Base-by-base conservation (phyloP, 2,329 filamentous ascomycete species). In the Colletotrichum sp. region DNA sequence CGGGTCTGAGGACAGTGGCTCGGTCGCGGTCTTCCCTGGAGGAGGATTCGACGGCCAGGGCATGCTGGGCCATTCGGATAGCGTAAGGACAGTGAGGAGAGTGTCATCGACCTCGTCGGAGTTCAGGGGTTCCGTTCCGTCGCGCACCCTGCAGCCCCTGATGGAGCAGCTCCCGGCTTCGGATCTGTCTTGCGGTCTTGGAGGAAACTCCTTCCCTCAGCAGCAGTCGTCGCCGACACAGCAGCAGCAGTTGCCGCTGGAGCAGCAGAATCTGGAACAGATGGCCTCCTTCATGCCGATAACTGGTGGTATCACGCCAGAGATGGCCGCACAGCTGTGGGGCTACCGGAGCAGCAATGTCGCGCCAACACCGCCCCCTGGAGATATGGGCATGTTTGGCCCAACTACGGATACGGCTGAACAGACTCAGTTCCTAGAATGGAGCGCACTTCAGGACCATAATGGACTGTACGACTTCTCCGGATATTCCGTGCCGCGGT, bases 1-100 rank as follows among this genome's bases (percentile, higher is more conserved):
- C 48, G 83, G 80, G 0, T 85, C 84, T 0, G 84, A 85, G 12
- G 76, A 75, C 9, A 85, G 84, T 61, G 38, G 70, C 55, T 68
- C 72, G 8, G 34, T 72, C 12, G 67, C 61, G 15, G 36, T 77
- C 69, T 71, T 71, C 56, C 16, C 77, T 21, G 66, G 68, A 3
- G 24, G n/a, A 3, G 24, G n/a, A 15, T 58, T 66, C 38, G 70
- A 78, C 24, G 64, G 62, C 3, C 52, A 71, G n/a, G 70, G 43
- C 8, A 43, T 76, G 1, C 73, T 83, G 2, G 76, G 78, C 0
- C 79, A 83, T 38, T 79, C 80, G 13, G 82, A 84, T 38, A 84
- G 83, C 68, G 79, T 84, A 3, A 71, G 80, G 1, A 85, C 82
- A 5, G 78, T 83, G 16, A 67, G 71, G 15, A 71, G 76, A 21